These are phyloP conservation scores for Articulospora tetracladia DNA, from an alignment of 495 filamentous ascomycete genomes.

Conservation along the genomic window DNA sequence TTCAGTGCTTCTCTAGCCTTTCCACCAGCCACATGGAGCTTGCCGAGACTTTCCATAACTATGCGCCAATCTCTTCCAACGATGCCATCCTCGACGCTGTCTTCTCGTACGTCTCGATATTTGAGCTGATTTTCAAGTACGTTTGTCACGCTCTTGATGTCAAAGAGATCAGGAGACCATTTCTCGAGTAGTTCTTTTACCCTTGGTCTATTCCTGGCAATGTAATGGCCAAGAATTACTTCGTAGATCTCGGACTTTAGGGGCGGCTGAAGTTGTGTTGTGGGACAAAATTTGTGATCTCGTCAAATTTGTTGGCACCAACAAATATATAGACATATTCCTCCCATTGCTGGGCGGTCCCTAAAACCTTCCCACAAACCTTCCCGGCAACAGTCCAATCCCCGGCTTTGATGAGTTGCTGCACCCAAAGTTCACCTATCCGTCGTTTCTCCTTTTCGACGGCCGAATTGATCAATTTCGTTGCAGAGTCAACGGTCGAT, in stretches of 20 bases:
- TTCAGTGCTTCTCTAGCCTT: constrained; percentile 77
- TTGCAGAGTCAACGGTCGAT: constrained; percentile 53
- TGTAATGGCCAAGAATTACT: constrained; percentile 79
- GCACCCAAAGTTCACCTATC: constrained; percentile 89
- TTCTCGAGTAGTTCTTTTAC: constrained; percentile 75
- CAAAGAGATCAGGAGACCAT: constrained; percentile 85
- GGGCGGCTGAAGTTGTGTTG: constrained; percentile 65
- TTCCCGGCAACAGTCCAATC: constrained; percentile 77
- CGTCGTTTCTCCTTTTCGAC: constrained; percentile 86
- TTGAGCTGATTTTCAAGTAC: constrained; percentile 72
- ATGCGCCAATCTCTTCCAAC: constrained; percentile 77
- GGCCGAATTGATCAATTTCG: constrained; percentile 46
- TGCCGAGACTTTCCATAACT: constrained; percentile 77
- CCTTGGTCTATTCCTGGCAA: constrained; percentile 60
- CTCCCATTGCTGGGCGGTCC: constrained; percentile 81
- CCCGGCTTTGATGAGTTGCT: constrained; percentile 67
- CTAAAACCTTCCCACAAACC: constrained; percentile 74
- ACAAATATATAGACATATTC: constrained; percentile 92
- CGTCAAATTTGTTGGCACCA: constrained; percentile 76
- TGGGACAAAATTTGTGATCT: constrained; percentile 85
- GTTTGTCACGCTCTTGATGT: constrained; percentile 62
- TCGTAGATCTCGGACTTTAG: constrained; percentile 85
- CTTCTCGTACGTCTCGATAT: constrained; percentile 60
- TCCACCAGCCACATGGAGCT: constrained; percentile 73
- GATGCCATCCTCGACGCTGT: constrained; percentile 61